phyloP scores from a whole-genome alignment of 345 rosid species.

The Barbarea vulgaris region DNA sequence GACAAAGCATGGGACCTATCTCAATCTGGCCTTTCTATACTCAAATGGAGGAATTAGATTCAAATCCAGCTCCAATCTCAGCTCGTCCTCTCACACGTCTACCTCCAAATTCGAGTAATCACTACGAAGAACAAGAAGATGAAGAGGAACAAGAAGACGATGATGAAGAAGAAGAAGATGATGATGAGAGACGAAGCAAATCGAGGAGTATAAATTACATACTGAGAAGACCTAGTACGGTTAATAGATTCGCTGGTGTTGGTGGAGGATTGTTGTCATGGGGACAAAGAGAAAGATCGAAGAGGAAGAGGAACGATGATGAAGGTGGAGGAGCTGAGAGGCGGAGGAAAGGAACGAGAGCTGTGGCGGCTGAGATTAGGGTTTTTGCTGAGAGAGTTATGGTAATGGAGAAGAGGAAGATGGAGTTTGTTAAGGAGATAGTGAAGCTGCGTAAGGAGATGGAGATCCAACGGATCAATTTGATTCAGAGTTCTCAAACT shows the following conservation, averaged over 20 bases:
- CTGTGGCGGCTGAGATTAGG: constrained; percentile 60
- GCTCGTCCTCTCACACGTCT: constrained; percentile 52
- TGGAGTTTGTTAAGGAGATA: constrained; percentile 64
- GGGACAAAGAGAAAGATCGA: constrained; percentile 35
- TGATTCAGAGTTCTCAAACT: constrained; percentile 61
- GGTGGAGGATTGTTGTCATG: constrained; percentile 36
- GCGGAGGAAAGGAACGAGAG: constrained; percentile 39
- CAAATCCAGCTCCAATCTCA: constrained; percentile 62
- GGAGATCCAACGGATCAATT: constrained; percentile 62
- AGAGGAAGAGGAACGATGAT: constrained; percentile 37
- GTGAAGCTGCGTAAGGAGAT: constrained; percentile 62
- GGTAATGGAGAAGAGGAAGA: constrained; percentile 67
- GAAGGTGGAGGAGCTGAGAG: constrained; percentile 28
- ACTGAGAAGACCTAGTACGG: constrained; percentile 53
- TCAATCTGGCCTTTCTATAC: constrained; percentile 62
- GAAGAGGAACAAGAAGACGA: constrained; percentile 30
- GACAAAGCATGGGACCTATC: constrained; percentile 41
- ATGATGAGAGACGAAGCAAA: constrained; percentile 45
- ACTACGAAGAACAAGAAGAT: constrained; percentile 21
- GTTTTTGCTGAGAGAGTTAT: constrained; percentile 59
- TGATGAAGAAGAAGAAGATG: constrained; percentile 47
- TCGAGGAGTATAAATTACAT: constrained; percentile 68
- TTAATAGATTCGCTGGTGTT: constrained; percentile 54
- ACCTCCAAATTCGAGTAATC: constrained; percentile 17
- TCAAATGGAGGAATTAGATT: constrained; percentile 73